Conservation (phyloP, 257 asterid species). For the Ballota nigra region DNA sequence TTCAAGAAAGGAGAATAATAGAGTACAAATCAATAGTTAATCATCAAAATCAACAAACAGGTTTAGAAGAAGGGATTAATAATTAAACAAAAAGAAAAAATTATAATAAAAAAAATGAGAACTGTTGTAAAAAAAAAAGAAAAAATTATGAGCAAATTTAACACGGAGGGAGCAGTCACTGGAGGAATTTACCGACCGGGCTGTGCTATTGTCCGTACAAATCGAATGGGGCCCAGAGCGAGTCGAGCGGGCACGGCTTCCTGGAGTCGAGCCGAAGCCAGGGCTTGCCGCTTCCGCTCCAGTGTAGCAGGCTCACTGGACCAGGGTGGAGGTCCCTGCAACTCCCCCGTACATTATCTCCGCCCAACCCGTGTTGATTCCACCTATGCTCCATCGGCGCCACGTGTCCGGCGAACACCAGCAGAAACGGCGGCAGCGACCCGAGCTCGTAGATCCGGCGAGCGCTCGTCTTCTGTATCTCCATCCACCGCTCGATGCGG, state of each 20-base stretch:
- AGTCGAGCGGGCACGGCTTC: conserved; percentile 76
- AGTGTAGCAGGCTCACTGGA: conserved; percentile 90
- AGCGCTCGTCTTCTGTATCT: conserved; percentile 68
- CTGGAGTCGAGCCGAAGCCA: conserved; percentile 84
- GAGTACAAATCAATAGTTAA: conserved; percentile 47
- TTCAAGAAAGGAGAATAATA: conserved; percentile 25
- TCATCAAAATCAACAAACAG: conserved; percentile 24
- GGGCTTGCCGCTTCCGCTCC: conserved; percentile 96
- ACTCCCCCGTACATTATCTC: conserved; percentile 83
- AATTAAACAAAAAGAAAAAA: conserved; percentile 29
- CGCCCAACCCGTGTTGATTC: conserved; percentile 94
- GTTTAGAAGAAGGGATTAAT: conserved; percentile 20
- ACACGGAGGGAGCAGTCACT: conserved; percentile 12
- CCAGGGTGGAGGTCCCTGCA: conserved; percentile 89
- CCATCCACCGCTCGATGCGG: conserved; percentile 93
- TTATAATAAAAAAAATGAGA: conserved; percentile 17
- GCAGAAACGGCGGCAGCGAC: conserved; percentile 74
- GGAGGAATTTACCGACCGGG: conserved; percentile 53
- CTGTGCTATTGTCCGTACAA: conserved; percentile 47
- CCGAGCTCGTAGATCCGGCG: conserved; percentile 89
- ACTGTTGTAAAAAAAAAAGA: not conserved
- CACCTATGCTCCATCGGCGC: conserved; percentile 91
- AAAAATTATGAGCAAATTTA: conserved; percentile 25
- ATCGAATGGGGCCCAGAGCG: conserved; percentile 82
- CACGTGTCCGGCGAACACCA: conserved; percentile 90